Base-by-base conservation (phyloP, 768 basidiomycete genomes). In the Tylopilus balloui region DNA sequence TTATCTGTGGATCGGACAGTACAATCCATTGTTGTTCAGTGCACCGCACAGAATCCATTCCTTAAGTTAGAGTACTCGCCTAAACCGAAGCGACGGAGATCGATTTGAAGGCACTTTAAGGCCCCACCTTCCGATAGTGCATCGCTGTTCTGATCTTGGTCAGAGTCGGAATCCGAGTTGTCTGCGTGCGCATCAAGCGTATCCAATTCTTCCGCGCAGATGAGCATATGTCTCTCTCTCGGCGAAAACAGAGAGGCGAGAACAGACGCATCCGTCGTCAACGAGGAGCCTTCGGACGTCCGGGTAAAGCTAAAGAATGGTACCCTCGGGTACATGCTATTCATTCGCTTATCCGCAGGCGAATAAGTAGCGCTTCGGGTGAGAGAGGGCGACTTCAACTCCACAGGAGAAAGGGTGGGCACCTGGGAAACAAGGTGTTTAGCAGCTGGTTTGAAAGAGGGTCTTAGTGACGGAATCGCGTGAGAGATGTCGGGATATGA, bases 241-340 rank as follows among this genome's bases (percentile, higher is more conserved):
- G 76, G 76, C 17, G 83, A 83, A 64, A 91, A 92, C 8, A 89
- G 67, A 29, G 79, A 71, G 13, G 86, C 79, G 10, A 92, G 78
- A 20, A 84, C 67, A 32, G 75, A 71, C 10, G 83, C 79, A 45
- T 86, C 85, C 4, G 88, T 81, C 2, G 86, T 87, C 44, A 92
- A 70, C 11, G 85, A 87, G 20, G 86, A 84, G 2, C 85, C 85
- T 64, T 90, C 88, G 19, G 74, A 67, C 6, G 88, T 88, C 52
- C 86, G 75, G 15, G 87, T 89, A 61, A 90, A 85, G 54, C 80
- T 86, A 67, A 90, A 83, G 69, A 92, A 90, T 3, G 86, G 81
- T n/a, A 83, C 74, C n/a, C 43, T 52, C 12, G 54, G 42, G 38
- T 48, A 53, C 36, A 17, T 31, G 17, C 13, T 29, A n/a, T 48